Conservation (phyloP, 192 early-diverging fungal genomes). For the Gigaspora rosea region DNA sequence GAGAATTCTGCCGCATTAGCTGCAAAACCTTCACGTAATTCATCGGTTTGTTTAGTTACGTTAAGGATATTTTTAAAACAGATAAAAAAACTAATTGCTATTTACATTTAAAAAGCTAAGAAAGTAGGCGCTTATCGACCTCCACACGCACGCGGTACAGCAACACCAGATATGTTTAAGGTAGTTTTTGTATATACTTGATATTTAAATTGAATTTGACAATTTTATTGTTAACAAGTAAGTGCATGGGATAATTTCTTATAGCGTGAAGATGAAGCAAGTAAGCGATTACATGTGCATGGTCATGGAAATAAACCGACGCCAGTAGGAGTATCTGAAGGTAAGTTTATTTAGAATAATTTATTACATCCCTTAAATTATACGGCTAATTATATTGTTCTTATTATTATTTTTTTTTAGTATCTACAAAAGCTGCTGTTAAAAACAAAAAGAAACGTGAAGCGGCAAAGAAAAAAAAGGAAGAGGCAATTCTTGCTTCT, state of each 20-base stretch:
- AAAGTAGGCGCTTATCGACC: constrained; percentile 70
- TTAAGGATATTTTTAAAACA: not conserved
- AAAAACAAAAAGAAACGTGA: constrained; percentile 79
- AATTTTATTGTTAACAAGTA: too few species aligned
- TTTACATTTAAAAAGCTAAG: constrained; percentile 31
- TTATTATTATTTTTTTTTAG: constrained; percentile 10
- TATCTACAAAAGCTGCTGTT: constrained; percentile 52
- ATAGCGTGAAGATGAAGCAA: constrained; percentile 38
- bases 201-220: not conserved
- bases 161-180: constrained; percentile 45
- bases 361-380: not conserved
- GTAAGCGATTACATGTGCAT: constrained; percentile 12
- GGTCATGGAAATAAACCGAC: not conserved
- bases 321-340: not conserved
- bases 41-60: too few species aligned
- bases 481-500: constrained; percentile 31
- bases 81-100: not conserved
- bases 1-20: constrained; percentile 50
- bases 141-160: constrained; percentile 62
- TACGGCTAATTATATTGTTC: not conserved
- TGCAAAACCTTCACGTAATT: constrained; percentile 46
- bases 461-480: constrained; percentile 59
- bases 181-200: constrained; percentile 29
- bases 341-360: constrained; percentile 5
- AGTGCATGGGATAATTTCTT: not conserved